phyloP scores from a whole-genome alignment of 306 rosid species.

The Malus fusca region DNA sequence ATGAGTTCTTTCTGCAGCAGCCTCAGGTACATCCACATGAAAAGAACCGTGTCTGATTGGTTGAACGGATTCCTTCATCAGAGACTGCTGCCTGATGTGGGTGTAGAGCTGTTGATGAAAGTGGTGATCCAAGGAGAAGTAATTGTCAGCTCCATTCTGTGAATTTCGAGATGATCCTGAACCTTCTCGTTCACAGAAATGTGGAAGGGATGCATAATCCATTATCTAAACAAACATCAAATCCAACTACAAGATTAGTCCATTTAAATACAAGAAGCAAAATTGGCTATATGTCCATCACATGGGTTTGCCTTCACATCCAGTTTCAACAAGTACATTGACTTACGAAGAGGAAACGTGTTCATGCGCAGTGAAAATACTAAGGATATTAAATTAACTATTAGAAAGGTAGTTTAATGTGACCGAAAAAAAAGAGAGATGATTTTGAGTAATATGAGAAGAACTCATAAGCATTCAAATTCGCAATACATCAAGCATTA shows the following conservation, averaged over 20 bases:
- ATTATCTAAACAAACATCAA: conserved; percentile 61
- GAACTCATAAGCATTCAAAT: background rate
- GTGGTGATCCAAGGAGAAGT: conserved; percentile 74
- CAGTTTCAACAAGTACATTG: background rate
- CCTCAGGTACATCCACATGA: conserved; percentile 67
- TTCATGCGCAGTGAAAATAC: background rate
- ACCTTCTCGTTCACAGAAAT: conserved; percentile 74
- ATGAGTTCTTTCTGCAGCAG: conserved; percentile 43
- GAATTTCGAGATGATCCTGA: conserved; percentile 65
- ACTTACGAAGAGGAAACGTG: background rate
- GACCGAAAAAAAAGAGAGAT: background rate
- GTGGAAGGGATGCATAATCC: conserved; percentile 81
- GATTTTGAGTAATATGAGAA: background rate
- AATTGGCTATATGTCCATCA: background rate
- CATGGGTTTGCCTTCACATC: background rate
- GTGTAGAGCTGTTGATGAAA: conserved; percentile 81
- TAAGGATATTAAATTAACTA: background rate
- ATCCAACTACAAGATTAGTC: conserved; percentile 17
- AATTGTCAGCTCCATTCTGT: conserved; percentile 42
- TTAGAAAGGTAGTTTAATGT: background rate
- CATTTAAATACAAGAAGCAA: background rate
- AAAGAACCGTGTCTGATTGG: conserved; percentile 78
- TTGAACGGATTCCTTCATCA: conserved; percentile 25
- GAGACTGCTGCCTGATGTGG: conserved; percentile 60
- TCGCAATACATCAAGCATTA: background rate